Percentiles rank a stretch among this genome's conserved stretches.
Evolutionary conservation across 2,329 filamentous ascomycete genomes (phyloP).

Genomic region (Colletotrichum higginsianum): DNA sequence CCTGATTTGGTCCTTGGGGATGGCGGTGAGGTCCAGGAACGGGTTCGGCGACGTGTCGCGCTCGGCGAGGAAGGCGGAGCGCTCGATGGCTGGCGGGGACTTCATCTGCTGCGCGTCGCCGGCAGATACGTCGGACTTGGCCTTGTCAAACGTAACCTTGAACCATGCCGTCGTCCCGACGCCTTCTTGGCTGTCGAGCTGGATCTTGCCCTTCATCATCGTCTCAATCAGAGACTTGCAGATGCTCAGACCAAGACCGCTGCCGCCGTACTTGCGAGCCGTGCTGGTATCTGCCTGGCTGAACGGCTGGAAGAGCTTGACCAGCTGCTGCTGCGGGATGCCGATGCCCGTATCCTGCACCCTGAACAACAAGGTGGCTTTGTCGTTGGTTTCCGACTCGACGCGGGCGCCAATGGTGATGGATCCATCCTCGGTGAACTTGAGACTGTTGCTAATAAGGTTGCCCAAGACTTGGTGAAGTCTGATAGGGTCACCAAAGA

Average conservation of each 20-base stretch:
- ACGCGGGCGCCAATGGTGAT: slow-evolving; percentile 86
- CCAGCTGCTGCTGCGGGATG: slow-evolving; percentile 84
- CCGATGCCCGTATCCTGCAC: slow-evolving; percentile 94
- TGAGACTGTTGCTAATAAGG: slow-evolving; percentile 91
- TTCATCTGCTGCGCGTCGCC: slow-evolving; percentile 65
- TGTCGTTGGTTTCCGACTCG: slow-evolving; percentile 78
- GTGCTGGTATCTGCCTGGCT: slow-evolving; percentile 94
- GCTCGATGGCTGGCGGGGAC: slow-evolving; percentile 54
- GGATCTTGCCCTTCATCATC: slow-evolving; percentile 89
- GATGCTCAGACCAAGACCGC: slow-evolving; percentile 90
- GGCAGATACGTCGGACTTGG: slow-evolving; percentile 72
- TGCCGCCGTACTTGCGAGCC: slow-evolving; percentile 91
- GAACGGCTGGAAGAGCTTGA: slow-evolving; percentile 92
- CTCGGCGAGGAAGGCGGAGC: slow-evolving; percentile 53
- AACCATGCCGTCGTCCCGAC: slow-evolving; percentile 83
- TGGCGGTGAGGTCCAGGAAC: slow-evolving; percentile 77
- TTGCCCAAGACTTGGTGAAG: slow-evolving; percentile 83
- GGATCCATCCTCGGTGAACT: slow-evolving; percentile 90
- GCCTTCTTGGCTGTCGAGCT: slow-evolving; percentile 82
- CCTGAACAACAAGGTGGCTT: slow-evolving; percentile 84
- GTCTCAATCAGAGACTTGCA: slow-evolving; percentile 95
- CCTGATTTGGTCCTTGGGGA: slow-evolving; percentile 83
- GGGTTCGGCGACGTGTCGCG: slow-evolving; percentile 58
- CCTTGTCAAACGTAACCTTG: slow-evolving; percentile 88
- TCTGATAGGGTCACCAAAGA: slow-evolving; percentile 76